Percentiles rank a stretch among this genome's conserved stretches.
These are phyloP conservation scores for Chalara sp. DNA, from an alignment of 2,329 filamentous ascomycete species.

Conservation along the genomic window DNA sequence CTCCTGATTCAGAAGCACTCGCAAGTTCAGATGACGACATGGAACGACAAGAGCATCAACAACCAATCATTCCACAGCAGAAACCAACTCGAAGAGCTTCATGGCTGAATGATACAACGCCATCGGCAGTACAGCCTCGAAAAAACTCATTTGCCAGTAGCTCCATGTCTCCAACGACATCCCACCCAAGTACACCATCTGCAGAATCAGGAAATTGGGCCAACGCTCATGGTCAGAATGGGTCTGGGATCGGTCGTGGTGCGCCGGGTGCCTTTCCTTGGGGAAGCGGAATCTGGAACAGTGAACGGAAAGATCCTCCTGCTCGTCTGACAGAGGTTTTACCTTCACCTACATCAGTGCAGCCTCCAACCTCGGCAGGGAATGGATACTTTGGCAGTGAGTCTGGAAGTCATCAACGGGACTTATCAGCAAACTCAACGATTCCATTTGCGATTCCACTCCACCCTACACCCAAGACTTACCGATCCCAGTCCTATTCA, in stretches of 20 bases:
- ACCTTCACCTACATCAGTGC: slow-evolving; percentile 61
- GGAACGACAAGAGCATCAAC: slow-evolving; percentile 51
- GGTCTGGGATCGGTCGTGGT: slow-evolving; percentile 35
- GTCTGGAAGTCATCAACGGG: slow-evolving; percentile 40
- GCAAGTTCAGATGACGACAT: slow-evolving; percentile 91
- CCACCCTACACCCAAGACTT: slow-evolving; percentile 85
- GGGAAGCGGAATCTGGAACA: slow-evolving; percentile 80
- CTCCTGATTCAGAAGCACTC: slow-evolving; percentile 88
- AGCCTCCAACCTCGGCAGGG: slow-evolving; percentile 37
- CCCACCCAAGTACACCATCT: slow-evolving; percentile 75
- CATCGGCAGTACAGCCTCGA: slow-evolving; percentile 53
- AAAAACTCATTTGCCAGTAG: slow-evolving; percentile 72
- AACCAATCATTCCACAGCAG: slow-evolving; percentile 40
- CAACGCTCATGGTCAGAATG: slow-evolving; percentile 38
- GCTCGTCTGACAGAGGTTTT: slow-evolving; percentile 68
- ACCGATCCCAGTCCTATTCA: slow-evolving; percentile 93
- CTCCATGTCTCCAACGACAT: slow-evolving; percentile 72
- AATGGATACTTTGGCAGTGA: slow-evolving; percentile 39
- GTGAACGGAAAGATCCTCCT: slow-evolving; percentile 70
- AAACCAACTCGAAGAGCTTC: slow-evolving; percentile 69
- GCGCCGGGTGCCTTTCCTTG: slow-evolving; percentile 54
- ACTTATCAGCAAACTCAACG: slow-evolving; percentile 50
- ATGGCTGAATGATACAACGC: slow-evolving; percentile 79
- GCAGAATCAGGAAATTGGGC: slow-evolving; percentile 54
- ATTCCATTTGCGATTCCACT: slow-evolving; percentile 84